phyloP scores from a whole-genome alignment of 2,329 filamentous ascomycete species.

The Calycina marina region DNA sequence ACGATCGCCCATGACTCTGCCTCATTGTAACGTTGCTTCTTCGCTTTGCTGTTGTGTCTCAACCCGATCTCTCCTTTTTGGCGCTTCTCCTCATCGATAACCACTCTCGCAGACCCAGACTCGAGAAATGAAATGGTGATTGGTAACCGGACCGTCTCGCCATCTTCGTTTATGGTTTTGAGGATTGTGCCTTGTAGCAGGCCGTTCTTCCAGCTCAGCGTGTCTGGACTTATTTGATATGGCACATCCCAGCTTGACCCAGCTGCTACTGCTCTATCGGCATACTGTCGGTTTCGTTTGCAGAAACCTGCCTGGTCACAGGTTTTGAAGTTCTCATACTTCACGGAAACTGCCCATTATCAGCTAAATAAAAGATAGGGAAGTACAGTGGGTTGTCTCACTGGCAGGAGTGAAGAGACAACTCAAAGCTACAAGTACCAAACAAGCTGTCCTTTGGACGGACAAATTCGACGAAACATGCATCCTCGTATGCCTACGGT shows the following conservation, averaged over 20 bases:
- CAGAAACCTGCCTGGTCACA: constrained; percentile 95
- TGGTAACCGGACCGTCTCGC: constrained; percentile 63
- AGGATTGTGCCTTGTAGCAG: constrained; percentile 67
- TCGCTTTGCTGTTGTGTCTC: constrained; percentile 65
- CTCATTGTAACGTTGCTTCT: constrained; percentile 93
- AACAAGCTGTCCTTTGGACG: constrained; percentile 48
- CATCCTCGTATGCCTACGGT: constrained; percentile 9
- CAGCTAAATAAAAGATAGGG: constrained; percentile 3
- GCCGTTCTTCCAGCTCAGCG: constrained; percentile 64
- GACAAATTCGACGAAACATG: constrained; percentile 27
- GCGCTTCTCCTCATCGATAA: constrained; percentile 81
- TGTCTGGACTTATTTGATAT: constrained; percentile 60
- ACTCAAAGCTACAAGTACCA: constrained; percentile 42
- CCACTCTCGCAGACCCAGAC: constrained; percentile 75
- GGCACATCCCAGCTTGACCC: constrained; percentile 63
- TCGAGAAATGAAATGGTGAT: constrained; percentile 79
- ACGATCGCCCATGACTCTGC: constrained; percentile 75
- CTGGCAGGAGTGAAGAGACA: constrained; percentile 49
- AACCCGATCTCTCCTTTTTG: constrained; percentile 80
- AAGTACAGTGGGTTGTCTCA: constrained; percentile 23
- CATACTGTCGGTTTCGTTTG: constrained; percentile 81
- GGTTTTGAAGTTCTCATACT: constrained; percentile 94
- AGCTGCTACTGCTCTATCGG: constrained; percentile 55
- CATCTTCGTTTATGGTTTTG: constrained; percentile 55
- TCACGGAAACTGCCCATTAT: constrained; percentile 53